A percentile compares a stretch with the other conserved stretches of the same genome.
phyloP scores from a whole-genome alignment of 2,329 filamentous ascomycete genomes.

The Ceratocystis albifundus region DNA sequence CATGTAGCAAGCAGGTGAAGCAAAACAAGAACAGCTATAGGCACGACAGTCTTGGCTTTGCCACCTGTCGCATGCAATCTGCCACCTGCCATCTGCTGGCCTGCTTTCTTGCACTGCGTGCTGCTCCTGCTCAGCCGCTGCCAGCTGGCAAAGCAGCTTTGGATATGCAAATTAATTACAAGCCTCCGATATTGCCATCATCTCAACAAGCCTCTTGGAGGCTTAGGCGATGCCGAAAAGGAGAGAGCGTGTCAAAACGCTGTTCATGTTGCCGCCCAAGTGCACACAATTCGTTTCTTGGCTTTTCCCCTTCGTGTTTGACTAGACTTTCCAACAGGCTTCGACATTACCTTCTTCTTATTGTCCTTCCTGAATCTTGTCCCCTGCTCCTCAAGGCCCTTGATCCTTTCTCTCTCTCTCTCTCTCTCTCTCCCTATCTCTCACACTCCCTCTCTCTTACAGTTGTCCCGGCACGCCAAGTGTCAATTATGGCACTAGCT shows the following conservation, averaged over 20 bases:
- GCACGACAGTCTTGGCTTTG: not conserved
- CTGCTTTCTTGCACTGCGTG: not conserved
- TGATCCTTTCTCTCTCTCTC: not conserved
- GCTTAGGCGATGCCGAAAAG: conserved; percentile 3
- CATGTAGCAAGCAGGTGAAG: not conserved
- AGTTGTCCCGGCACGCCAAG: conserved; percentile 5
- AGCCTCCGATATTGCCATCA: conserved; percentile 3
- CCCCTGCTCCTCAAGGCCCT: not conserved
- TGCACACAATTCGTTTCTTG: not conserved
- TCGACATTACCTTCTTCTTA: not conserved
- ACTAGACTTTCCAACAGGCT: not conserved
- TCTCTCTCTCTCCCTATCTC: not conserved
- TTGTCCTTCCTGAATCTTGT: not conserved
- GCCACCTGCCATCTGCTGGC: not conserved
- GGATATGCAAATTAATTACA: not conserved
- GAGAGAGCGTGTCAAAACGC: not conserved
- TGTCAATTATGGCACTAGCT: conserved; percentile 8
- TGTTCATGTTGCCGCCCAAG: not conserved
- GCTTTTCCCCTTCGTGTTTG: not conserved
- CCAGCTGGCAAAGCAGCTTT: not conserved
- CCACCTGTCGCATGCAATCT: not conserved
- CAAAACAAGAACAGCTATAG: not conserved
- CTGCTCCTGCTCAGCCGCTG: not conserved
- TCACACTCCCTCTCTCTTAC: not conserved
- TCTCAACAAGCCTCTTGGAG: not conserved